Base-by-base conservation (phyloP, 108 stramenopile species). In the Cyclotella kingstonii region DNA sequence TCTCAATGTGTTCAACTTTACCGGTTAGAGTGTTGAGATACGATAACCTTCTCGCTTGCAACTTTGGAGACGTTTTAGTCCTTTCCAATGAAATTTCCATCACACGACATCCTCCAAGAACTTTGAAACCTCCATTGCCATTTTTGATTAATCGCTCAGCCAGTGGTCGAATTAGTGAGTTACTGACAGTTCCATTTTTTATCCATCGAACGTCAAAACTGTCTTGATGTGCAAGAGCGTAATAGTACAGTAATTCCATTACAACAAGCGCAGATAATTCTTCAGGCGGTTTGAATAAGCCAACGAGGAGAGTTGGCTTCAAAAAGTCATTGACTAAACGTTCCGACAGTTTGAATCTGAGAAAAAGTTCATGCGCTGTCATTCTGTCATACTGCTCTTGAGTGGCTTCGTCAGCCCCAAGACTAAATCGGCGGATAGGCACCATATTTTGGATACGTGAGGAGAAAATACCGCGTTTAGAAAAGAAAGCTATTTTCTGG, bases 121-220 rank as follows among this genome's bases (percentile, higher is more conserved):
- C 88, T 25, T 79, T 78, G 31, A 95, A 54, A n/a, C 66, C 59
- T 4, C 63, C 76, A 43, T 79, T 72, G 5, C 39, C 62, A 44
- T 79, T 58, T 7, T 70, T 71, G 42, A 78, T 63, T 47, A 94
- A 73, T 8, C 56, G 40, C 15, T 87, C 71, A 0, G 90, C 88
- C 55, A 96, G 38, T 4, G 95, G 95, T n/a, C 47, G 63, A 61
- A 96, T 77, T 22, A 96, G 68, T 7, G 86, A 85, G 44, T 92
- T 84, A 12, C 77, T 73, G 0, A 96, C 93, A 3, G 93, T 93
- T 0, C 95, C 95, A 23, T 85, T 91, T 46, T 85, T 85, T 21
- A 94, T 91, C 93, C 95, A 96, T 35, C 93, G 80, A 0, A 96
- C 95, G 67, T 96, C 95, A 74, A 96, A 96, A 28, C 77, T 77